These are phyloP conservation scores for Pichia cephalocereana DNA, from an alignment of 805 yeast genomes.

Conservation along the genomic window DNA sequence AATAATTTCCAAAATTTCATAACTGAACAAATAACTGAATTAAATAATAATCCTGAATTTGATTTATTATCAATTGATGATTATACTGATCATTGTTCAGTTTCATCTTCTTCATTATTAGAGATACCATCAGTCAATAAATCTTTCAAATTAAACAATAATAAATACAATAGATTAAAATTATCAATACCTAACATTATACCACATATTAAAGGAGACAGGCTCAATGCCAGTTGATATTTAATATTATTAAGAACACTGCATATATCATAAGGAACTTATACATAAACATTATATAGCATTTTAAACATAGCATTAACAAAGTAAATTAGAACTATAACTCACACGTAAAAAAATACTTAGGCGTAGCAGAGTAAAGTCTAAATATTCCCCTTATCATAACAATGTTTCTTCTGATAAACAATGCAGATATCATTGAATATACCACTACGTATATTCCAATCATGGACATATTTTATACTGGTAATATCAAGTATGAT, in stretches of 20 bases:
- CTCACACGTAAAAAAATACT: no score
- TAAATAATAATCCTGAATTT: neutral
- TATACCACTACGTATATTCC: conserved; percentile 3
- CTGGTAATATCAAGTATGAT: conserved; percentile 2
- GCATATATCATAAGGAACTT: no score
- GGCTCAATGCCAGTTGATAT: neutral
- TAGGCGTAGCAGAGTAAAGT: no score
- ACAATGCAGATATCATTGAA: neutral
- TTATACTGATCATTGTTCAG: neutral
- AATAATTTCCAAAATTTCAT: conserved; percentile 3
- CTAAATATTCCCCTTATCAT: no score
- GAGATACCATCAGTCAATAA: conserved; percentile 1
- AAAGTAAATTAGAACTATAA: no score
- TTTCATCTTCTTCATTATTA: conserved; percentile 3
- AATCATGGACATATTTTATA: conserved; percentile 5
- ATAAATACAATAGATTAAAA: neutral
- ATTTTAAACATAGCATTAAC: neutral
- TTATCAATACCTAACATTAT: neutral
- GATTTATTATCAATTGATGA: neutral
- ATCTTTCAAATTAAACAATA: neutral
- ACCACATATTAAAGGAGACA: neutral
- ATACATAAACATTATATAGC: neutral
- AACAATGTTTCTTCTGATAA: neutral
- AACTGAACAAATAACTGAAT: neutral
- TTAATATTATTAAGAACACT: neutral